Conservation (phyloP, 2,329 filamentous ascomycete genomes). For the Aspergillus pseudonomiae region DNA sequence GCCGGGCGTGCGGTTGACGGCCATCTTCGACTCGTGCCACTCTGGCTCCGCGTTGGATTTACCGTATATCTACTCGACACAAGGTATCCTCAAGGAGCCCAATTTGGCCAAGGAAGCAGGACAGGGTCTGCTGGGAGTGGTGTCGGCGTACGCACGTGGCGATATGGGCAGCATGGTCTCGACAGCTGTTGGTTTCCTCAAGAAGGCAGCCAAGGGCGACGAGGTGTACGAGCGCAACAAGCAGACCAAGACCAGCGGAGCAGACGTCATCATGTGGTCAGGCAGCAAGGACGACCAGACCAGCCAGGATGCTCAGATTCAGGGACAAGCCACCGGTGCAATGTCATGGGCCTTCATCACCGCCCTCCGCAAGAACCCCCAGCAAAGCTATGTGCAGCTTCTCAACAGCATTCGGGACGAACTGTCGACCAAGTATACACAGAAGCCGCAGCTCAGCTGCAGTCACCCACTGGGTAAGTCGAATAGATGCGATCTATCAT, state of each 20-base stretch:
- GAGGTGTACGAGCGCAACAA: constrained; percentile 77
- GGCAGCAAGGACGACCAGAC: constrained; percentile 96
- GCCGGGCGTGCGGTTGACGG: constrained; percentile 76
- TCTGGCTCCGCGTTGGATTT: constrained; percentile 68
- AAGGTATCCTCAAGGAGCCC: constrained; percentile 70
- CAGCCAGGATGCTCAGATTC: constrained; percentile 88
- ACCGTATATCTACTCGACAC: constrained; percentile 68
- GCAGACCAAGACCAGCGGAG: constrained; percentile 87
- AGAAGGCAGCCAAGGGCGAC: constrained; percentile 81
- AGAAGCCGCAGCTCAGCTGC: constrained; percentile 95
- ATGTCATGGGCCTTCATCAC: constrained; percentile 98
- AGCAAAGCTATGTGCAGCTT: constrained; percentile 94
- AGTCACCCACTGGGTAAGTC: constrained; percentile 89
- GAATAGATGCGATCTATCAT: constrained; percentile 7
- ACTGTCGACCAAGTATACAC: constrained; percentile 80
- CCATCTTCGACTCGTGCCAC: constrained; percentile 71
- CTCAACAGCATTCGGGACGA: constrained; percentile 95
- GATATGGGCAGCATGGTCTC: constrained; percentile 81
- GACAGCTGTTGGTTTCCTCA: constrained; percentile 81
- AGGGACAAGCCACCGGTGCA: constrained; percentile 86
- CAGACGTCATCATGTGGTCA: constrained; percentile 97
- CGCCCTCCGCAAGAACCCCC: constrained; percentile 85
- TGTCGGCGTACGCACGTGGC: constrained; percentile 78
- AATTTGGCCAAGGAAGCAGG: constrained; percentile 70
- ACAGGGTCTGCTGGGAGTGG: constrained; percentile 65